These are phyloP conservation scores for Priceomyces carsonii DNA, from an alignment of 805 yeast species.

Conservation along the genomic window DNA sequence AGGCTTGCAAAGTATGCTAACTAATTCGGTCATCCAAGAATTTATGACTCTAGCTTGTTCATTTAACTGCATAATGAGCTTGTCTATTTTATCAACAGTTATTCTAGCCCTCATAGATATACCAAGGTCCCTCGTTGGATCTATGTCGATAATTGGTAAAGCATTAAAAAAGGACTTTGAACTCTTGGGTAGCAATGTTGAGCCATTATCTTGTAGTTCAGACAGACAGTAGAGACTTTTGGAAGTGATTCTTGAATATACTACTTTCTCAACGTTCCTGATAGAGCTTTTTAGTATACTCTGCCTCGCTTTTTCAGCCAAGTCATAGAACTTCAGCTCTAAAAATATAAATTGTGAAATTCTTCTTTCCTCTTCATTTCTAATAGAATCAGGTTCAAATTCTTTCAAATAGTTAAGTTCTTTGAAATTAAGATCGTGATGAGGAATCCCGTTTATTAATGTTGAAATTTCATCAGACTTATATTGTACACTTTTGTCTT, in stretches of 20 bases:
- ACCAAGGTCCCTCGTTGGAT: slow-evolving; percentile 13
- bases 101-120: slow-evolving; percentile 20
- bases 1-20: slow-evolving; percentile 46
- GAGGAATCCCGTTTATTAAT: slow-evolving; percentile 18
- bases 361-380: slow-evolving; percentile 1
- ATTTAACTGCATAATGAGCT: slow-evolving; percentile 41
- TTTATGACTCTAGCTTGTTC: slow-evolving; percentile 53
- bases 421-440: slow-evolving; percentile 9
- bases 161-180: slow-evolving; percentile 31
- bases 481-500: slow-evolving; percentile 7
- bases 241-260: slow-evolving; percentile 21
- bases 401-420: slow-evolving; percentile 3
- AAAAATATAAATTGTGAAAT: slow-evolving; percentile 17
- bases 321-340: slow-evolving; percentile 31
- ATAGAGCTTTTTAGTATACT: slow-evolving; percentile 32
- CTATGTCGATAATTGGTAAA: slow-evolving; percentile 28
- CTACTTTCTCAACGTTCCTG: slow-evolving; percentile 25
- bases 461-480: slow-evolving; percentile 22
- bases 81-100: slow-evolving; percentile 20
- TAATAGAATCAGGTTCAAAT: slow-evolving; percentile 1
- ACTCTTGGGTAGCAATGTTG: slow-evolving; percentile 28
- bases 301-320: slow-evolving; percentile 38
- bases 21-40: slow-evolving; percentile 48
- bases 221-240: slow-evolving; percentile 16
- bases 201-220: slow-evolving; percentile 30